Evolutionary conservation across 805 yeast genomes (phyloP).

Genomic region (Blastobotrys terrestris): DNA sequence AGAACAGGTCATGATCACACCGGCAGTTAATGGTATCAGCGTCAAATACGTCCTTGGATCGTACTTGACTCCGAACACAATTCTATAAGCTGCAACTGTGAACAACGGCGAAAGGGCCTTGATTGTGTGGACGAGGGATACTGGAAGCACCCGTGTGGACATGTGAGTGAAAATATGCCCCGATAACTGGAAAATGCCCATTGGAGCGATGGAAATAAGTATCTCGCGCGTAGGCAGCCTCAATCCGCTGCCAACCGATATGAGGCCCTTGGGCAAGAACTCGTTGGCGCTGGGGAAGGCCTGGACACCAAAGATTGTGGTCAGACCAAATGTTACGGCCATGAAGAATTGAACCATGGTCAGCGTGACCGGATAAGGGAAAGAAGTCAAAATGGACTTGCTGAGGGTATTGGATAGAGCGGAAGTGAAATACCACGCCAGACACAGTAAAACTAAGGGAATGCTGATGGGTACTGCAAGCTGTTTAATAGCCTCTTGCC

Average conservation of each 20-base stretch:
- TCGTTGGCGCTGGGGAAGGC: constrained; percentile 26
- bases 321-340: constrained; percentile 56
- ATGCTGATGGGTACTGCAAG: constrained; percentile 39
- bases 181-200: constrained; percentile 88
- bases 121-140: constrained; percentile 90
- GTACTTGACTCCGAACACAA: constrained; percentile 54
- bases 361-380: constrained; percentile 78
- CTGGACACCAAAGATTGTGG: constrained; percentile 37
- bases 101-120: constrained; percentile 87
- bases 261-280: constrained; percentile 33
- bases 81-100: constrained; percentile 73
- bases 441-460: constrained; percentile 52
- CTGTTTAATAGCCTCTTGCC: constrained; percentile 32
- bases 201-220: constrained; percentile 59
- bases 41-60: constrained; percentile 66
- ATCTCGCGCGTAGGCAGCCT: constrained; percentile 25
- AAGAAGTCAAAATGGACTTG: constrained; percentile 63
- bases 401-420: constrained; percentile 79
- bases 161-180: constrained; percentile 91
- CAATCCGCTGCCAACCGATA: constrained; percentile 21
- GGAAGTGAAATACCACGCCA: constrained; percentile 72
- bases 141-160: constrained; percentile 88
- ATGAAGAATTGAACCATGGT: constrained; percentile 82
- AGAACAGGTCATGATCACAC: constrained; percentile 66
- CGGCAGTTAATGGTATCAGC: constrained; percentile 68